phyloP scores from a whole-genome alignment of 176 grass and related monocot genomes.

The Oryza punctata region DNA sequence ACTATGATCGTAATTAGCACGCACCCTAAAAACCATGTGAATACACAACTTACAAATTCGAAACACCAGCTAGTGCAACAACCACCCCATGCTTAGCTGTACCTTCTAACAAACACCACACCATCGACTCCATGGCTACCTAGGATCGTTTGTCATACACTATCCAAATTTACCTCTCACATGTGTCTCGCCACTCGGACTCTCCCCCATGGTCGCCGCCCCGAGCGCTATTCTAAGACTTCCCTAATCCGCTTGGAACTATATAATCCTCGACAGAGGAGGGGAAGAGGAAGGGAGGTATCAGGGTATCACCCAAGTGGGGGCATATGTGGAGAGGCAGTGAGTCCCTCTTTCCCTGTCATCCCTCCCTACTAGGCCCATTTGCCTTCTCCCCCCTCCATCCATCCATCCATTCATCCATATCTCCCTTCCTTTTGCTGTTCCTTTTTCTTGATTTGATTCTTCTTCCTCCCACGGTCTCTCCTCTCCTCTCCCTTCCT shows the following conservation, averaged over 20 bases:
- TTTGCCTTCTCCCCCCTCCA: neutral
- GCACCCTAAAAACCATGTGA: too few relatives aligned
- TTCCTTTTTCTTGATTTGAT: constrained; percentile 47
- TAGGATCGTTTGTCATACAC: neutral
- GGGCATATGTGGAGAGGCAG: neutral
- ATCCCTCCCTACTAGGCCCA: neutral
- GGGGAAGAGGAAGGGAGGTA: neutral
- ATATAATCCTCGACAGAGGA: neutral
- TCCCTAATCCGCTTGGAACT: rapidly evolving
- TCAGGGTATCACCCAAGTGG: neutral
- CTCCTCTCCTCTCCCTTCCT: neutral
- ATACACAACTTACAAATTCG: too few relatives aligned
- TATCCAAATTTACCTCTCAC: neutral
- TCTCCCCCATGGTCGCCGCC: too few relatives aligned
- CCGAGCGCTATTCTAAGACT: too few relatives aligned
- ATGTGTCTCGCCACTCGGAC: neutral
- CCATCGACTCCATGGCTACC: too few relatives aligned
- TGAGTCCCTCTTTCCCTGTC: neutral
- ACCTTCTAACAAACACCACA: too few relatives aligned
- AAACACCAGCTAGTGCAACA: too few relatives aligned
- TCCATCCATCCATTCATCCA: constrained; percentile 32
- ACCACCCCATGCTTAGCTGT: too few relatives aligned
- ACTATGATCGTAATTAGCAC: too few relatives aligned
- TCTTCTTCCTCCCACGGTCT: constrained; percentile 2
- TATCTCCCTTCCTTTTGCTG: constrained; percentile 31